Evolutionary conservation across 148 eudicot genomes (phyloP).

Genomic region (Camellia granthamiana): DNA sequence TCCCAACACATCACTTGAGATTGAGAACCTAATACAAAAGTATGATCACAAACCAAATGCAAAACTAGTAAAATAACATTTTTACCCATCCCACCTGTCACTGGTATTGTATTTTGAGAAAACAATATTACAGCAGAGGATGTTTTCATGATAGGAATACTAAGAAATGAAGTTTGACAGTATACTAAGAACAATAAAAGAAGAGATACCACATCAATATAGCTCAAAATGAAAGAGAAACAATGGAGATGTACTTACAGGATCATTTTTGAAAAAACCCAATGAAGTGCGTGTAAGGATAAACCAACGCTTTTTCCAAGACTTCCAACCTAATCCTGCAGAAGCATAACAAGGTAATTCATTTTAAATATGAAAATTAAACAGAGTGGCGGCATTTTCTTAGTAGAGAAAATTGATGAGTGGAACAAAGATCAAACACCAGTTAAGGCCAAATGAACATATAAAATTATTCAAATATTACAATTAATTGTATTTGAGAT

Average conservation of each 20-base stretch:
- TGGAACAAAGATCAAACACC: background rate
- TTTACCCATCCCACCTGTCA: background rate
- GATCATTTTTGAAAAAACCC: constrained; percentile 97
- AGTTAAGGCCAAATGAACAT: background rate
- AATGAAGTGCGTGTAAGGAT: constrained; percentile 93
- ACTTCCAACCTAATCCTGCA: constrained; percentile 99
- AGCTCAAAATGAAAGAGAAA: constrained; percentile 11
- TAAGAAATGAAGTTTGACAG: too few species aligned
- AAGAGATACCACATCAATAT: background rate
- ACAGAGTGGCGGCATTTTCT: background rate
- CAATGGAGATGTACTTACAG: constrained; percentile 47
- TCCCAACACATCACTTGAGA: background rate
- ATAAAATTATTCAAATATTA: background rate
- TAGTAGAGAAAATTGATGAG: background rate
- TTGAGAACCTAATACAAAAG: background rate
- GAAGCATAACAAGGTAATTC: constrained; percentile 5
- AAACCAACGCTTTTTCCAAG: constrained; percentile 99
- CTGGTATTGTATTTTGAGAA: too few species aligned
- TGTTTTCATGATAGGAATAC: too few species aligned
- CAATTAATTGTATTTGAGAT: too few species aligned
- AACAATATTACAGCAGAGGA: too few species aligned
- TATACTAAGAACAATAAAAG: background rate
- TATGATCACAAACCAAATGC: background rate
- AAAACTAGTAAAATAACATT: background rate
- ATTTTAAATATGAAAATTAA: background rate